Conservation (phyloP, 495 filamentous ascomycete genomes). For the Penicillium coprophilum region DNA sequence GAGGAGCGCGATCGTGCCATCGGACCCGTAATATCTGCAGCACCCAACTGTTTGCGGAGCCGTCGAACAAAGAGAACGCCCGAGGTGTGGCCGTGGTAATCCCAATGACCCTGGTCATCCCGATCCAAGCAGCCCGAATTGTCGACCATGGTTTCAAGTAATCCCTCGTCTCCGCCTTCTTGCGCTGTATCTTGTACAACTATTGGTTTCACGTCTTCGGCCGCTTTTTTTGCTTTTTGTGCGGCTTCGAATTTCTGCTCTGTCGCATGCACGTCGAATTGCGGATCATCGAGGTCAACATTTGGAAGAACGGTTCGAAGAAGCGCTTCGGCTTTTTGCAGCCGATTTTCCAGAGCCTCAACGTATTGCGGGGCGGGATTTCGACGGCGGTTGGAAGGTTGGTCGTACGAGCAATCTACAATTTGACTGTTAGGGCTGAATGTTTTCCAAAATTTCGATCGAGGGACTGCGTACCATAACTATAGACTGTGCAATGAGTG, state of each 20-base stretch:
- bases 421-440: constrained; percentile 30
- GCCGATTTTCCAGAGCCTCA: constrained; percentile 80
- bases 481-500: constrained; percentile 96
- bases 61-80: constrained; percentile 81
- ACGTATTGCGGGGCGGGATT: constrained; percentile 96
- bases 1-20: constrained; percentile 35
- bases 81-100: constrained; percentile 93
- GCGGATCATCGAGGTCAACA: constrained; percentile 79
- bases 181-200: constrained; percentile 20
- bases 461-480: constrained; percentile 74
- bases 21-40: constrained; percentile 52
- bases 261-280: constrained; percentile 67
- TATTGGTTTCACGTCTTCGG: constrained; percentile 12
- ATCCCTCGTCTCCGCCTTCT: constrained; percentile 62
- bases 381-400: constrained; percentile 91
- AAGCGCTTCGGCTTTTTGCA: constrained; percentile 81
- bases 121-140: constrained; percentile 86
- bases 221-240: constrained; percentile 29
- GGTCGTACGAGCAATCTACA: constrained; percentile 95
- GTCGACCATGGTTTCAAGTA: constrained; percentile 93
- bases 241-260: constrained; percentile 42
- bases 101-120: constrained; percentile 88
- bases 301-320: constrained; percentile 79
- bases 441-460: constrained; percentile 10
- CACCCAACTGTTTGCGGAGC: constrained; percentile 83